Evolutionary conservation across 1,139 yeast genomes (phyloP).

Genomic region (Taphrina communis): DNA sequence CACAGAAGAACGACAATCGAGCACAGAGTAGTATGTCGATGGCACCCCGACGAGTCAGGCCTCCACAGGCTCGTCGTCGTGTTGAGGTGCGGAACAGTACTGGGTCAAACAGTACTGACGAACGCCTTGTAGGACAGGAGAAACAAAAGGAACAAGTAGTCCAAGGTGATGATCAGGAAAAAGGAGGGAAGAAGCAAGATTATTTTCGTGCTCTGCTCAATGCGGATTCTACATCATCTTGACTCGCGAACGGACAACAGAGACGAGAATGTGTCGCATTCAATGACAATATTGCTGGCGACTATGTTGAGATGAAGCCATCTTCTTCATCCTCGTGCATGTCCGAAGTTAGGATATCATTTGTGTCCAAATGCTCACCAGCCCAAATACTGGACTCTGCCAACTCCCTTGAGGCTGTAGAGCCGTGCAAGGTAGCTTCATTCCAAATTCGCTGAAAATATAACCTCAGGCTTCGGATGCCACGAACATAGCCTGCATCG

Average conservation of each 20-base stretch:
- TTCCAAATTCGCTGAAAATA: conserved; percentile 57
- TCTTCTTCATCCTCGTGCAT: conserved; percentile 13
- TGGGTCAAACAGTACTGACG: not conserved
- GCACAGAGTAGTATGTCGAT: not conserved
- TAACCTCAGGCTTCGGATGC: conserved; percentile 67
- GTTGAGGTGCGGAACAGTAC: not conserved
- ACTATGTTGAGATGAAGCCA: conserved; percentile 15
- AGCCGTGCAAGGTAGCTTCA: conserved; percentile 28
- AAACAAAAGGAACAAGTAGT: not conserved
- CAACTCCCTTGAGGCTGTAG: conserved; percentile 18
- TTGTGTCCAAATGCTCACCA: conserved; percentile 29
- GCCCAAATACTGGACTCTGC: conserved; percentile 28
- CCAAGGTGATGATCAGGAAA: not conserved
- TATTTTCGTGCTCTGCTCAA: conserved; percentile 2
- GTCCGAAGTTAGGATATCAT: conserved; percentile 12
- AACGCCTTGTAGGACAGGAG: not conserved
- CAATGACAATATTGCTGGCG: too few relatives aligned
- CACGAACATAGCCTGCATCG: conserved; percentile 85
- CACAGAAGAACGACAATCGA: not conserved
- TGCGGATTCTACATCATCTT: not conserved
- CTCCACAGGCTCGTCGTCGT: not conserved
- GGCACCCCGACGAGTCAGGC: conserved; percentile 1
- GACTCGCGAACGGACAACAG: too few relatives aligned
- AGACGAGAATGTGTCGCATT: too few relatives aligned
- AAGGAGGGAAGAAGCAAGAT: conserved; percentile 16